A percentile compares a stretch with the other conserved stretches of the same genome.
phyloP scores from a whole-genome alignment of 495 filamentous ascomycete species.

The Pseudomonodictys pantanalensis region DNA sequence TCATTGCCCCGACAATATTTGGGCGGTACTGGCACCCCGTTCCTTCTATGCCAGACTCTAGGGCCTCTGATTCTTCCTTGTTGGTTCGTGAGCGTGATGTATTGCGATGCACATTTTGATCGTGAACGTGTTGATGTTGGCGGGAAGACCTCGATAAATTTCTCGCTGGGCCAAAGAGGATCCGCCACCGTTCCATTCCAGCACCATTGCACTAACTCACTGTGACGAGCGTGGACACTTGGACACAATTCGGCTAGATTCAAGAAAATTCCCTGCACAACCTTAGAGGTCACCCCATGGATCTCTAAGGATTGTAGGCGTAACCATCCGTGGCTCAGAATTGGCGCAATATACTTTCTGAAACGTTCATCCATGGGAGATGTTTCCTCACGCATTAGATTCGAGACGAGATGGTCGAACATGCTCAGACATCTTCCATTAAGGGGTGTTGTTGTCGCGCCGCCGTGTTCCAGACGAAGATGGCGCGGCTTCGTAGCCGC shows the following conservation, averaged over 20 bases:
- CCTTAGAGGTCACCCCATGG: neutral
- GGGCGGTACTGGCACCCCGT: too few relatives aligned
- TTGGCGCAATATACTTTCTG: neutral
- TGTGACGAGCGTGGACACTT: neutral
- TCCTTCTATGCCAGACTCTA: too few relatives aligned
- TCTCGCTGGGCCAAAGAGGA: neutral
- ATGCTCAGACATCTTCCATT: neutral
- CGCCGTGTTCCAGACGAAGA: neutral
- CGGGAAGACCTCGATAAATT: neutral
- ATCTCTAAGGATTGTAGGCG: neutral
- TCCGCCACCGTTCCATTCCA: neutral
- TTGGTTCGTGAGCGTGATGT: too few relatives aligned
- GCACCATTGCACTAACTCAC: neutral
- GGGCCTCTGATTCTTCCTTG: too few relatives aligned
- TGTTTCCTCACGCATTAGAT: neutral
- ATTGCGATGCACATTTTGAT: neutral
- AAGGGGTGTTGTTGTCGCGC: neutral
- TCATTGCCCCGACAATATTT: too few relatives aligned
- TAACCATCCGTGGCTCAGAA: neutral
- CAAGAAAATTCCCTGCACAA: too few relatives aligned
- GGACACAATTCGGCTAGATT: too few relatives aligned
- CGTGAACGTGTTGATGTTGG: neutral
- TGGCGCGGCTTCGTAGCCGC: neutral
- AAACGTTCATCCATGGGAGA: neutral
- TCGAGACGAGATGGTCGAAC: too few relatives aligned